phyloP scores from a whole-genome alignment of 371 early-diverging fungal species.

The Sporodiniella umbellata region DNA sequence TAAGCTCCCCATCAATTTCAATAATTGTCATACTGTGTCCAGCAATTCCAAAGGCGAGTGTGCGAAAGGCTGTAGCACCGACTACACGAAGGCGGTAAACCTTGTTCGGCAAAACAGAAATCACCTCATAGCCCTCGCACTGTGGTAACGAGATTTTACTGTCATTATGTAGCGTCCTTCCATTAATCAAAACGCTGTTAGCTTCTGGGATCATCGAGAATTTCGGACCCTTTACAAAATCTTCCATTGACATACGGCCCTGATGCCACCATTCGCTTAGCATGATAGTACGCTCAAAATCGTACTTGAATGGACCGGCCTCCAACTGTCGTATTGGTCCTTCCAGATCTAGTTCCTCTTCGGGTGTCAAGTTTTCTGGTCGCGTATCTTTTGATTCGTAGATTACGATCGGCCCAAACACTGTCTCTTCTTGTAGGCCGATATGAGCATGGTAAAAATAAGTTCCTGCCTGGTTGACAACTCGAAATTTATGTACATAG shows the following conservation, averaged over 20 bases:
- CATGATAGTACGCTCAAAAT: conserved; percentile 38
- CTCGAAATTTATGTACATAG: conserved; percentile 48
- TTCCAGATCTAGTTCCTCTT: neutral
- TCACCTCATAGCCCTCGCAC: conserved; percentile 31
- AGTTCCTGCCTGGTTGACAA: conserved; percentile 48
- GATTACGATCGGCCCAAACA: conserved; percentile 48
- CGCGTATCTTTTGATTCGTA: conserved; percentile 26
- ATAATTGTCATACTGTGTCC: conserved; percentile 41
- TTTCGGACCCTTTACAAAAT: conserved; percentile 25
- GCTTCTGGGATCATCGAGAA: conserved; percentile 37
- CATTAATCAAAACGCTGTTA: conserved; percentile 44
- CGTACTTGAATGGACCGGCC: conserved; percentile 29
- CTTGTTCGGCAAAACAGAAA: conserved; percentile 25
- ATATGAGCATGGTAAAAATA: conserved; percentile 57
- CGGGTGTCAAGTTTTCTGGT: conserved; percentile 11
- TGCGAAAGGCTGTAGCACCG: conserved; percentile 40
- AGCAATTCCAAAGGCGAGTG: conserved; percentile 37
- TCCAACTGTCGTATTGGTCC: neutral
- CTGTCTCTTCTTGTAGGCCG: conserved; percentile 40
- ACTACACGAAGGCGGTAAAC: conserved; percentile 40
- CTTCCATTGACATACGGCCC: conserved; percentile 23
- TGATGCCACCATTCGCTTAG: conserved; percentile 52
- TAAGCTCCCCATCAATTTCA: conserved; percentile 43
- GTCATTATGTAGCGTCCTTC: conserved; percentile 22
- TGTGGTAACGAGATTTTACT: conserved; percentile 5